These are phyloP conservation scores for Piper longum DNA, from an alignment of 164 flowering plant species.

Conservation along the genomic window DNA sequence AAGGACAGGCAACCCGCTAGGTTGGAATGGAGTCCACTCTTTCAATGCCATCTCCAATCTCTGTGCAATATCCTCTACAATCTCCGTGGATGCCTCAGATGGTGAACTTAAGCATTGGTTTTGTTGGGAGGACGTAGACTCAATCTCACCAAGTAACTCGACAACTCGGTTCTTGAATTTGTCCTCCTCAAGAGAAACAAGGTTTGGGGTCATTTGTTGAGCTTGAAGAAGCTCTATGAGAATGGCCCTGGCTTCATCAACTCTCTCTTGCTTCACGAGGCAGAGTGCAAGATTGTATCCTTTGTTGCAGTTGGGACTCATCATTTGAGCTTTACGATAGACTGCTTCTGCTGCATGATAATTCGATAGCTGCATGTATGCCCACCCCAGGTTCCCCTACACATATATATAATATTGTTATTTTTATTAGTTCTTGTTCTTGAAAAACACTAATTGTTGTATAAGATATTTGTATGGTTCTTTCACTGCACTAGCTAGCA, in stretches of 20 bases:
- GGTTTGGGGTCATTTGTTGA: constrained; percentile 32
- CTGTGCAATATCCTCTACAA: constrained; percentile 41
- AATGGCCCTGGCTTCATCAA: constrained; percentile 32
- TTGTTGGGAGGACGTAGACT: constrained; percentile 7
- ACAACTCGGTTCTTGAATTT: constrained; percentile 39
- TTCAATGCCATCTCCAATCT: constrained; percentile 54
- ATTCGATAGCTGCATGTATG: constrained; percentile 75
- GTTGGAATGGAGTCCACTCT: constrained; percentile 27
- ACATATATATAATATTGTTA: no score
- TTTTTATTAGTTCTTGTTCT: background rate
- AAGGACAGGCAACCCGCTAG: constrained; percentile 72
- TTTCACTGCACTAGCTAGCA: no score
- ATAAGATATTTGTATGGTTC: no score
- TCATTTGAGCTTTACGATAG: constrained; percentile 63
- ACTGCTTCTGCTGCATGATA: constrained; percentile 66
- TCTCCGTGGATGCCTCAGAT: background rate
- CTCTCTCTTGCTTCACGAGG: constrained; percentile 46
- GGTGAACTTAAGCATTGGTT: background rate
- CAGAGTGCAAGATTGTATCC: constrained; percentile 63
- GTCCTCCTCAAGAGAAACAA: constrained; percentile 12
- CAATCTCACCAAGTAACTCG: constrained; percentile 43
- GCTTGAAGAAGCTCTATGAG: constrained; percentile 38
- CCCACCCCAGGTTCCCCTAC: constrained; percentile 96
- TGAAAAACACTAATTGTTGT: background rate
- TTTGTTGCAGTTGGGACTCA: constrained; percentile 76